Evolutionary conservation across 108 stramenopile genomes (phyloP), one percentile per base, ranked within the genome.

Genomic region (Fragilariopsis cylindrus): DNA sequence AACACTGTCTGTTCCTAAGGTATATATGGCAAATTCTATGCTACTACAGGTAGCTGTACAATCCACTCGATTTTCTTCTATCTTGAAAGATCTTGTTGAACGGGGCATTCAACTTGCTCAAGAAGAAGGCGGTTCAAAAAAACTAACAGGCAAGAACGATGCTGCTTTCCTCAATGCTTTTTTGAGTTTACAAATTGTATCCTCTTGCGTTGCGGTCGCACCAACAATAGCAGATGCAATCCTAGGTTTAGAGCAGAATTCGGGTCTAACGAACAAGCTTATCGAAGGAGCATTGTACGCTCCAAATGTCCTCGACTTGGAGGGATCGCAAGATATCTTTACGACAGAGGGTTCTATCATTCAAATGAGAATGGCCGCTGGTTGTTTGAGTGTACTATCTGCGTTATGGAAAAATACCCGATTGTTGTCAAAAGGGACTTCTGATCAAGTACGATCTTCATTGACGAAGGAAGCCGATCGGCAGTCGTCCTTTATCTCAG

Each of bases 281-380:
- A 57, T 73, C 41, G n/a, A 48, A n/a, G 60, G 46, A 6, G 72
- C 72, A 66, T 48, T 66, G 5, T 56, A 60, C 39, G 68, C 55
- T 3, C 52, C 15, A 13, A 21, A 42, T 6, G 56, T 79, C 12
- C 47, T 52, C 45, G 7, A 63, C 16, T 9, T 47, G 5, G 2
- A 9, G 3, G 72, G 68, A 40, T 43, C 47, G 3, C 3, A 5
- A 48, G 68, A 3, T 6, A 42, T 69, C n/a, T 79, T 79, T 46
- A 39, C 63, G 3, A 69, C 39, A 4, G 72, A 79, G 13, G 43
- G 45, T 7, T 67, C 63, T 8, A 69, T 79, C 52, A 41, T 62
- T 4, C 54, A 46, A 45, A 60, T 79, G 67, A 65, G 78, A 50
- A 57, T 79, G 16, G 65, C 78, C 3, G 60, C 72, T 48, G 72